These are phyloP conservation scores for Cetraspora pellucida DNA, from an alignment of 192 early-diverging fungal genomes.

Conservation along the genomic window DNA sequence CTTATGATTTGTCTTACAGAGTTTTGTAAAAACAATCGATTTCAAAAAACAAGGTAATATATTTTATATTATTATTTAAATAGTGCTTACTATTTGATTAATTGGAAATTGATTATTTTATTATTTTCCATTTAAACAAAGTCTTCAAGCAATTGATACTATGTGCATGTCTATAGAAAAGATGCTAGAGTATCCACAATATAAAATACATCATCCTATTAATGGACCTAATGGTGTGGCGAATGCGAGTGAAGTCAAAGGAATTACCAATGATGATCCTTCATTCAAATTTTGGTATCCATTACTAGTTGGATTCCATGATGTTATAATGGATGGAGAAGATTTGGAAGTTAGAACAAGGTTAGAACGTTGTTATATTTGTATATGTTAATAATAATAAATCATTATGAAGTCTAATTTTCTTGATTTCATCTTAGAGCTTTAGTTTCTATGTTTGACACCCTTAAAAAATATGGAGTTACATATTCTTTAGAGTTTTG, in stretches of 20 bases:
- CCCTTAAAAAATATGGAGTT: constrained; percentile 74
- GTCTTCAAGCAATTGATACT: constrained; percentile 52
- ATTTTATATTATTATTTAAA: neutral
- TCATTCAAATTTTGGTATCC: constrained; percentile 83
- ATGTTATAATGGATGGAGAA: constrained; percentile 86
- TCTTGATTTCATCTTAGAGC: constrained; percentile 46
- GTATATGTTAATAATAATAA: neutral
- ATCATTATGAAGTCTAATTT: no score
- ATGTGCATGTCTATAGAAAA: constrained; percentile 13
- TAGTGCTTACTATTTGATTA: neutral
- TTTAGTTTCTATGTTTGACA: constrained; percentile 81
- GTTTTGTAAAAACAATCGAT: constrained; percentile 73
- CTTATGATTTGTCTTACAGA: constrained; percentile 56
- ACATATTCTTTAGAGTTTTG: constrained; percentile 79
- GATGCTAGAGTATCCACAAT: constrained; percentile 29
- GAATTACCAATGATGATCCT: constrained; percentile 58
- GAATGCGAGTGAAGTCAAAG: neutral
- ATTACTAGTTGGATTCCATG: constrained; percentile 83
- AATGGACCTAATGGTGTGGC: neutral
- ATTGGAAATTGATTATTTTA: neutral
- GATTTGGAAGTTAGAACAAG: constrained; percentile 89
- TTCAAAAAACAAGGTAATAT: constrained; percentile 64
- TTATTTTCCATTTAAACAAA: constrained; percentile 22
- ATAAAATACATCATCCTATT: constrained; percentile 7
- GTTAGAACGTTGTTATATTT: constrained; percentile 34